Base-by-base conservation (phyloP, 2,329 filamentous ascomycete genomes). In the Fusarium tricinctum region DNA sequence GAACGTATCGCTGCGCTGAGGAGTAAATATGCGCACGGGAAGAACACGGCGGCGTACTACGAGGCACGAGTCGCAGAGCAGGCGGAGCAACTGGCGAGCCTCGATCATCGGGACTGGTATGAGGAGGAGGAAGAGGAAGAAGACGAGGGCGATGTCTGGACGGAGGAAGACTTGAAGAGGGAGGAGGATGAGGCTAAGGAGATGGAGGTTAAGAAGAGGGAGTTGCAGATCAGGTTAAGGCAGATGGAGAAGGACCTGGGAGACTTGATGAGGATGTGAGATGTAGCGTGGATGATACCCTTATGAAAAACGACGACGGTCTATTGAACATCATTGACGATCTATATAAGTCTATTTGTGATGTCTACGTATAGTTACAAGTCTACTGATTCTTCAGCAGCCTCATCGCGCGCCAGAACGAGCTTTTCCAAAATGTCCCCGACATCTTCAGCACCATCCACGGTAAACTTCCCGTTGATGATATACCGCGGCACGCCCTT, bases 41-140 rank as follows among this genome's bases (percentile, higher is more conserved):
- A 85, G 32, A 88, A 88, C 47, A 97, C 94, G 22, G 84, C 96
- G 73, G 87, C 86, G 13, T 91, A 93, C 72, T 94, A 97, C 73
- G 94, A 98, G 80, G 85, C 85, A 14, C 89, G 90, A 55, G 92
- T 98, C 3, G 87, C 89, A 9, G 89, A 91, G 74, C 95, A 97
- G 80, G 85, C 88, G 13, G 86, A 88, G 60, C 88, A 93, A 73
- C 78, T 98, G 65, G 89, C 91, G 59, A 85, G 85, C 58, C 89
- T 95, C 85, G 94, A 69, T 14, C 28, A 94, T 71, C 85, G 86
- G 63, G 86, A 89, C 30, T 84, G 84, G 71, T 85, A 84, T 3
- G 85, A 86, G 2, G 85, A 89, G 6, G 84, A 86, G 3, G 81
- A 84, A 0, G 82, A 85, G 5, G 77, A 81, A n/a, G 80, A 81